Evolutionary conservation across 2,329 filamentous ascomycete species (phyloP), one percentile per base, ranked within the genome.

Genomic region (Camillea tinctor): DNA sequence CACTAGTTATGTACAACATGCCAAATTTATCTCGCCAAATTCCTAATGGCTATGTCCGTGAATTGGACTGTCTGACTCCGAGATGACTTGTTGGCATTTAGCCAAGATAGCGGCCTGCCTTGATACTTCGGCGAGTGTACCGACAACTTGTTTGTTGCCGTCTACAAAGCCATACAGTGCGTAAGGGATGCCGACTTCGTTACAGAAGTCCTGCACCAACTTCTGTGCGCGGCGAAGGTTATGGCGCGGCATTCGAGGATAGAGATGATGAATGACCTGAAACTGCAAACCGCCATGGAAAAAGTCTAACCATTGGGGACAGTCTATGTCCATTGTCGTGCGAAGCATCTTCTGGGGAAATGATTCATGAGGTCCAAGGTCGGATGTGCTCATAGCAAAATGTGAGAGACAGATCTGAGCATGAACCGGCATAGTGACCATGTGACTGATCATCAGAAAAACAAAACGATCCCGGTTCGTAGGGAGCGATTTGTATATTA

Each of bases 321-420:
- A 96, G 72, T 95, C 92, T 21, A 96, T 88, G 65, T 96, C 92
- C 92, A 97, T 96, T 13, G 93, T 96, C 1, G 93, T 97, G 66
- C 93, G 88, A 52, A 97, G 81, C 89, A 96, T 95, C 74, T 89
- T 91, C 75, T 96, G 92, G 0, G 93, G 87, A 74, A 97, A 97
- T 0, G 91, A 95, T 73, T 97, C 93, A 55, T 88, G 81, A 1
- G 90, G 87, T 0, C 93, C 93, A 13, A 97, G 81, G 69, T 97
- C 92, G 11, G 91, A 84, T 0, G 93, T 97, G 68, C 91, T 94
- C 93, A 96, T 97, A 66, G 91, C 91, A 75, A 96, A 97, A 75
- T 97, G 93, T 1, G 91, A 95, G 19, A 97, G 84, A 0, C 92
- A 96, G 73, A 97, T 96, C 74, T 97, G 93, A 11, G 94, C 84